Percentiles rank a stretch among this genome's conserved stretches.
phyloP scores from a whole-genome alignment of 2,329 filamentous ascomycete species.

The Chalara sp. region DNA sequence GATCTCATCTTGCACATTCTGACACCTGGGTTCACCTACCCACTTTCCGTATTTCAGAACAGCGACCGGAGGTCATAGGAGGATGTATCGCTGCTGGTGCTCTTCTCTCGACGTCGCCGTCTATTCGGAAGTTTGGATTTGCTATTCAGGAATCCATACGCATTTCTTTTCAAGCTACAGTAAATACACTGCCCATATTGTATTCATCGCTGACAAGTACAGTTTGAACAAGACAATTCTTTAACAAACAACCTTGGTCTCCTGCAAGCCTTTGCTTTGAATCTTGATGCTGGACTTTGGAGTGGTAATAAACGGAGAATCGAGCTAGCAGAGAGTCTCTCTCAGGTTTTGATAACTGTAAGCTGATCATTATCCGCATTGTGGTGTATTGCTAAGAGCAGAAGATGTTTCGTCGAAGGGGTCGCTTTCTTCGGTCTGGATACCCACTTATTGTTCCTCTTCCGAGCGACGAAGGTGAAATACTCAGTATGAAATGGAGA shows the following conservation, averaged over 20 bases:
- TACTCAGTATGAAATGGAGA: constrained; percentile 58
- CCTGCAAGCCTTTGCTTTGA: constrained; percentile 41
- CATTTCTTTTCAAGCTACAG: constrained; percentile 1
- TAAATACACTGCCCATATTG: too few species aligned
- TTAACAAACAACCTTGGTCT: constrained; percentile 43
- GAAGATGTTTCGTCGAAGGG: constrained; percentile 43
- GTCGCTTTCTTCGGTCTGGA: constrained; percentile 38
- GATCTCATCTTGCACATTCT: constrained; percentile 2
- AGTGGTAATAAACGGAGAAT: constrained; percentile 53
- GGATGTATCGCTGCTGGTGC: constrained; percentile 14
- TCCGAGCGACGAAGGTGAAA: constrained; percentile 49
- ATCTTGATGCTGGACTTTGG: constrained; percentile 49
- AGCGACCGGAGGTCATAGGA: constrained; percentile 9
- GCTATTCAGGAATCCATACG: constrained; percentile 19
- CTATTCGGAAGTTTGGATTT: constrained; percentile 17
- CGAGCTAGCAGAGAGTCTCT: constrained; percentile 51
- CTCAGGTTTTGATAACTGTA: constrained; percentile 31
- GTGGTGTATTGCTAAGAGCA: constrained; percentile 29
- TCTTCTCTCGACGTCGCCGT: constrained; percentile 4
- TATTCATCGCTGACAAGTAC: too few species aligned
- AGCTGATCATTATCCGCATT: background rate
- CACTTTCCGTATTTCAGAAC: constrained; percentile 5
- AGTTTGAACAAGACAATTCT: constrained; percentile 41
- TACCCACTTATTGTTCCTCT: constrained; percentile 43
- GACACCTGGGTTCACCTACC: constrained; percentile 17